Evolutionary conservation across 169 alveolate species (phyloP), one percentile per base, ranked within the genome.

Genomic region (Plasmodium chabaudi): DNA sequence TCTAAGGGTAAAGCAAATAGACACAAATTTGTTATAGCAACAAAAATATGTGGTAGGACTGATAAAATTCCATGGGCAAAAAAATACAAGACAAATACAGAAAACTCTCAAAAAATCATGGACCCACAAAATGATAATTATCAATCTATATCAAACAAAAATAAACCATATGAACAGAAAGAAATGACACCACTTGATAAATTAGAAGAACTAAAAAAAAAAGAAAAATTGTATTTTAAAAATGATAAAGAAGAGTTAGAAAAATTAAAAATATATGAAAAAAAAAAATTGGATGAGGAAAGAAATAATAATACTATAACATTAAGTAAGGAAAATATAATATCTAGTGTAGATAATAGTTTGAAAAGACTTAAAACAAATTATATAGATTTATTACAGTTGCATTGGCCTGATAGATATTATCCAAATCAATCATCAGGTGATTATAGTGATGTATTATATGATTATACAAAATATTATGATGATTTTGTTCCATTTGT

Each of bases 331-430:
- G 77, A 56, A 17, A 92, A 87, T 47, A 91, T 94, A 25, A 59
- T 92, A 19, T 55, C 79, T 17, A 94, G 96, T 15, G 96, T 93
- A 17, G 96, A 95, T 27, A 88, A 82, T 46, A 72, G 95, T 60
- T 92, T 95, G 63, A 64, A 64, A 25, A 86, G 97, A 4, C 84
- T 95, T 55, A 88, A 88, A 44, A 77, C 93, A 9, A 95, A 93
- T 71, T 93, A 95, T 84, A 88, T 95, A 42, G 97, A 95, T 69
- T 70, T 95, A 63, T 69, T 95, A 49, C 97, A 95, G 86, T 77
- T 95, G 39, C 96, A 93, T 75, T 95, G 97, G 97, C 97, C 97
- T 12, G 96, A 93, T 71, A 90, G 97, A 15, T 94, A 94, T 87
- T 95, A 92, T 44, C 97, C 97, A 5, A 69, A 74, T 77, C 96